Evolutionary conservation across 2,329 filamentous ascomycete genomes (phyloP), one percentile per base, ranked within the genome.

Genomic region (Alternaria hordeiaustralica): DNA sequence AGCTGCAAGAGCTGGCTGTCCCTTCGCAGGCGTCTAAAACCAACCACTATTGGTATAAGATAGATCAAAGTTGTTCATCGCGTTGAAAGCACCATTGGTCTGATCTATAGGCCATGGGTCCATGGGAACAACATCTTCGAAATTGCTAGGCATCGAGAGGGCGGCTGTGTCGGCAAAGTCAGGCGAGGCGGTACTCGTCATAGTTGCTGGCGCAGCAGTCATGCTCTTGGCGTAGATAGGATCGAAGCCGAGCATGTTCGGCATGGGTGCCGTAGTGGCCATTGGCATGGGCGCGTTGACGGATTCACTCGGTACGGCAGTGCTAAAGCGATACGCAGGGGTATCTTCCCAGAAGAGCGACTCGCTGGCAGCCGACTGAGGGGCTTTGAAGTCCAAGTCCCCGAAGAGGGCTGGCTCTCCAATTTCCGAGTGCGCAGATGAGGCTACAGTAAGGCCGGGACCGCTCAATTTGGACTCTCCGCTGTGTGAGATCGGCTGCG

Each of bases 351-450:
- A 80, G 64, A 79, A 79, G 30, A 78, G 64, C 6, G 71, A 68
- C 53, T 80, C 78, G 66, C 70, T 75, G 18, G 73, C 71, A 55
- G 74, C 64, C 26, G 78, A 76, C 25, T 71, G 74, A 11, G 77
- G 69, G 41, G 68, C 58, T 28, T 71, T 77, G 63, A 73, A 70
- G 21, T 80, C 79, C 62, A 79, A n/a, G 33, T 80, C 77, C 47
- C 71, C 73, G 41, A 79, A 77, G 12, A 75, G 64, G 11, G 68
- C 65, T 18, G 74, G 70, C 23, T 81, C 80, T 33, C 78, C 80
- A 53, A 79, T 72, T 53, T 82, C 80, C 13, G 80, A 81, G 41
- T 81, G 80, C 18, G 75, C 71, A n/a, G 80, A 81, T 20, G 80
- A 81, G 21, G 78, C 75, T 23, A 73, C 75, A n/a, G 79, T 80